Evolutionary conservation across 75 land plant genomes (phyloP), one percentile per base, ranked within the genome.

Genomic region (Selaginella moellendorffii): DNA sequence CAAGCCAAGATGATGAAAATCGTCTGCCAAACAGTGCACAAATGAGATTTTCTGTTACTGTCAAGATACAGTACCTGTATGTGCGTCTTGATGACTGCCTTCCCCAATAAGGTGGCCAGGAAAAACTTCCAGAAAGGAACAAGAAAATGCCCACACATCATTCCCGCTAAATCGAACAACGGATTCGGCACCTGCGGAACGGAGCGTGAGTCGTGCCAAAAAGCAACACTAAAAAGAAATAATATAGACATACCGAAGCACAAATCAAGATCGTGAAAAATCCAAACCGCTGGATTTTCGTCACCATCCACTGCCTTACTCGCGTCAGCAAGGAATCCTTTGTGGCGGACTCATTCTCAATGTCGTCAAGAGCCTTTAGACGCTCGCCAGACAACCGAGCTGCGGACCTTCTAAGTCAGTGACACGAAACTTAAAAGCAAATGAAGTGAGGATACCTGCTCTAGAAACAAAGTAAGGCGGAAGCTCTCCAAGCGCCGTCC

Each of bases 401-500:
- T 80, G 83, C 74, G 67, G 64, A 26, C 14, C 21, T 56, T 24
- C 2, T 56, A 19, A 2, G 21, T 56, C 9, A 56, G 19, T 19
- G 2, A 21, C 24, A 56, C 46, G 46, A 5, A 36, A 5, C 5
- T 36, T 5, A 14, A 36, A 5, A 36, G 10, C 5, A 5, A 36
- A 36, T 36, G 46, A 5, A 36, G 14, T 36, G 14, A 5, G 14
- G 10, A 36, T 36, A 90, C 97, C 97, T 76, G 97, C 97, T 61
- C 87, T 75, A 61, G 97, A 85, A 31, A 92, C 83, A 73, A 92
- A 92, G 69, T 92, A 92, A 1, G 97, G 97, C 61, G 97, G 97
- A 64, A 92, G 96, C 78, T 92, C 97, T 42, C 97, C 97, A 54
- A 92, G 78, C 22, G 97, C 96, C 51, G 97, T 92, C 54, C 97